phyloP scores from a whole-genome alignment of 352 stramenopile genomes.

The Globisporangium takayamanum region DNA sequence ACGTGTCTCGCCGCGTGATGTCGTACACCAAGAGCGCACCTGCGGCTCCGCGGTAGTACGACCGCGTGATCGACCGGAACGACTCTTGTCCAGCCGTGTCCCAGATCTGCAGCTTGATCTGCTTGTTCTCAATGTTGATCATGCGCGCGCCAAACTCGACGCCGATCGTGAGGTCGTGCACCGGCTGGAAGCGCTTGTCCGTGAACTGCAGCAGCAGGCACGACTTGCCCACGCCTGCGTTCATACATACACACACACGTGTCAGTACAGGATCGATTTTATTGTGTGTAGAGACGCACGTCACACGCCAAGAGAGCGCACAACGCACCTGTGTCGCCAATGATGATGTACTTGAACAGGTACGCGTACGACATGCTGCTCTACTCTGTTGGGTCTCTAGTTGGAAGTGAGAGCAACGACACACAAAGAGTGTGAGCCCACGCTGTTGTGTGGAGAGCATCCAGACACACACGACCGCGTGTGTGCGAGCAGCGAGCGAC shows the following conservation, averaged over 20 bases:
- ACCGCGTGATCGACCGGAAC: constrained; percentile 99
- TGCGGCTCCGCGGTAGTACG: constrained; percentile 98
- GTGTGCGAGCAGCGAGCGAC: no score
- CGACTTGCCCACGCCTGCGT: constrained; percentile 97
- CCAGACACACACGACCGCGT: no score
- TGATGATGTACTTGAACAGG: constrained; percentile 99
- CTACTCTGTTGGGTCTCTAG: neutral
- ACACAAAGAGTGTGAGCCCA: neutral
- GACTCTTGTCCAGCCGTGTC: constrained; percentile 98
- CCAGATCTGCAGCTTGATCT: constrained; percentile 98
- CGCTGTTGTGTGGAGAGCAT: no score
- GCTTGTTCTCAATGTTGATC: constrained; percentile 98
- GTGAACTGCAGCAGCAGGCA: constrained; percentile 99
- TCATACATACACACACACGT: neutral
- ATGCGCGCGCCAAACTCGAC: constrained; percentile 99
- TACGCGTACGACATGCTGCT: constrained; percentile 90
- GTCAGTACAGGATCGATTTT: no score
- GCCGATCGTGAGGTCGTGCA: constrained; percentile 99
- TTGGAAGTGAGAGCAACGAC: no score
- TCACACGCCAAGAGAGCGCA: neutral
- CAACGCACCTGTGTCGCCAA: constrained; percentile 94
- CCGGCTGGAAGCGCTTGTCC: constrained; percentile 99
- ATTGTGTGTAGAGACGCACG: no score
- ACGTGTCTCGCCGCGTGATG: constrained; percentile 98
- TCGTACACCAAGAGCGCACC: constrained; percentile 98